Percentiles rank a stretch among this genome's conserved stretches.
Evolutionary conservation across 2,329 filamentous ascomycete genomes (phyloP).

Genomic region (Sclerotinia glacialis): DNA sequence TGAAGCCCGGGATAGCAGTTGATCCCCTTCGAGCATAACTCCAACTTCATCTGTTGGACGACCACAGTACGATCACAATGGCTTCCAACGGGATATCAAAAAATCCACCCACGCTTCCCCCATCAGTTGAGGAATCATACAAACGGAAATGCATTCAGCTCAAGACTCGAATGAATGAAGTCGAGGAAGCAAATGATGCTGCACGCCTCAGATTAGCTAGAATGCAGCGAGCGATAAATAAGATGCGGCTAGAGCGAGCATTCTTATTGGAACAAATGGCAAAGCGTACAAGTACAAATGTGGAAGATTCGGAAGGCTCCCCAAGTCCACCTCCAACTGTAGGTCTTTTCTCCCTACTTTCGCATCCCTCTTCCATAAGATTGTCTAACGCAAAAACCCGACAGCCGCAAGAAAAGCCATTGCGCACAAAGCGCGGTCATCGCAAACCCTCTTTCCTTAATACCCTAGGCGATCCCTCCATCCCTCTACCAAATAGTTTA

Average conservation of each 20-base stretch:
- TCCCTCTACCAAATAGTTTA: conserved; percentile 47
- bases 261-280: conserved; percentile 71
- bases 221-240: conserved; percentile 81
- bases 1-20: conserved; percentile 4
- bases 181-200: conserved; percentile 87
- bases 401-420: conserved; percentile 74
- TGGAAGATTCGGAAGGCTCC: conserved; percentile 75
- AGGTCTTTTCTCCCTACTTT: conserved; percentile 41
- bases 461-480: conserved; percentile 41
- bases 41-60: neutral
- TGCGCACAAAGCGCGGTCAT: conserved; percentile 71
- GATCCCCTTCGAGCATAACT: neutral
- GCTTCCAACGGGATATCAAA: conserved; percentile 24
- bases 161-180: conserved; percentile 85
- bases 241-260: conserved; percentile 83
- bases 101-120: conserved; percentile 64
- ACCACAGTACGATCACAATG: conserved; percentile 8
- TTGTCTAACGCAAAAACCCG: conserved; percentile 28
- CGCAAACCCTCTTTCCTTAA: conserved; percentile 53
- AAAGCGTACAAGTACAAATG: conserved; percentile 70
- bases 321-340: conserved; percentile 78
- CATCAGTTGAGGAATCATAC: conserved; percentile 93
- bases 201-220: conserved; percentile 75
- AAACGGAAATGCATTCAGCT: conserved; percentile 94
- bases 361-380: conserved; percentile 24